phyloP scores from a whole-genome alignment of 192 early-diverging fungal genomes.

The Linnemannia exigua region DNA sequence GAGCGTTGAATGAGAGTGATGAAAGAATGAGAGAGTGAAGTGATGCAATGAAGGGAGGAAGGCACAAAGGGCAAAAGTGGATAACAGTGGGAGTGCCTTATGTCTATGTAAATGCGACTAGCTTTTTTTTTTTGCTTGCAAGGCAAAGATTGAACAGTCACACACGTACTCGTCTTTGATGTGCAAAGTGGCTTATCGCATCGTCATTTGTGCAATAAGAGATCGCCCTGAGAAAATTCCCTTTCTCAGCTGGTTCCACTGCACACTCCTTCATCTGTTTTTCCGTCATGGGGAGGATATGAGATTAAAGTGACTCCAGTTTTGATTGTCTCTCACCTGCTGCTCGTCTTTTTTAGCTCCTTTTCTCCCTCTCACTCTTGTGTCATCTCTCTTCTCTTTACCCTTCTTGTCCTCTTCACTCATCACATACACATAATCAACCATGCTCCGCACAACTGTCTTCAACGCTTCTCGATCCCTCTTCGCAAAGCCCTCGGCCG shows the following conservation, averaged over 20 bases:
- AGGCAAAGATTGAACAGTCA: not conserved
- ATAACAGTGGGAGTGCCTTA: not conserved
- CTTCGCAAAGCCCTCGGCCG: constrained; percentile 43
- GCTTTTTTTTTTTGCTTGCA: constrained; percentile 2
- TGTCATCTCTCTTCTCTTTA: not conserved
- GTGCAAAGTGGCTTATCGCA: not conserved
- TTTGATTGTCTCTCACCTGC: not conserved
- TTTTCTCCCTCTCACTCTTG: not conserved
- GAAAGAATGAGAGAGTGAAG: not conserved
- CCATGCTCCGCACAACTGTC: constrained; percentile 45
- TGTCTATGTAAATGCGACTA: not conserved
- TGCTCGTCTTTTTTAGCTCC: not conserved
- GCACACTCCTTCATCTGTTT: not conserved
- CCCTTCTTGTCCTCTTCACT: not conserved
- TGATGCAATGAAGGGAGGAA: not conserved
- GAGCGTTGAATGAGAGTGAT: not conserved
- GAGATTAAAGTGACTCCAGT: not conserved
- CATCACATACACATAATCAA: constrained; percentile 5
- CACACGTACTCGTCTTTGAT: not conserved
- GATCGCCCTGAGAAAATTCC: not conserved
- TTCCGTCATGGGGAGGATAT: not conserved
- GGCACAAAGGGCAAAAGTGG: not conserved
- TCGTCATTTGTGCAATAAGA: not conserved
- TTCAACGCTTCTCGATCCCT: constrained; percentile 39
- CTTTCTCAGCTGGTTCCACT: not conserved